phyloP scores from a whole-genome alignment of 192 early-diverging fungal genomes.

The Linnemannia exigua region DNA sequence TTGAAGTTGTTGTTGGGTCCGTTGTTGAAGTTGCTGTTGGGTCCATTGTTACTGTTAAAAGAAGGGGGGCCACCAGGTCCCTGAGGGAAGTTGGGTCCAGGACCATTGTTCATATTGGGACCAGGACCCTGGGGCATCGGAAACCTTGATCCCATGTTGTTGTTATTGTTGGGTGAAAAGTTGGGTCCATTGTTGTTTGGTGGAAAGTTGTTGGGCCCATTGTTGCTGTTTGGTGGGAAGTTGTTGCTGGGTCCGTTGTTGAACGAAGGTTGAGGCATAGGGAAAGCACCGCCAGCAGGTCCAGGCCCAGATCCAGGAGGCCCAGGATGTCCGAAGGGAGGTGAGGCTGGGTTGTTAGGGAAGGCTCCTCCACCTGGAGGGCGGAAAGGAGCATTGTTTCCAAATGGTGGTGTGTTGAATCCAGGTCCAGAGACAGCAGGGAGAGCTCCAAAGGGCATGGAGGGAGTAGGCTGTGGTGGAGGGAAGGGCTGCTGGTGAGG shows the following conservation, averaged over 20 bases:
- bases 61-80: constrained; percentile 19
- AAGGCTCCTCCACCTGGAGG: constrained; percentile 21
- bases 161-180: constrained; percentile 14
- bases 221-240: constrained; percentile 14
- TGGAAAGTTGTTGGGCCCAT: not conserved
- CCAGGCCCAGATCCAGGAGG: constrained; percentile 16
- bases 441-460: constrained; percentile 15
- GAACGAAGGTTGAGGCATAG: constrained; percentile 31
- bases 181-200: constrained; percentile 13
- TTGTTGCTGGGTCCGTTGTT: constrained; percentile 19
- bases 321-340: constrained; percentile 21
- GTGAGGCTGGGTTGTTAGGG: constrained; percentile 13
- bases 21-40: constrained; percentile 24
- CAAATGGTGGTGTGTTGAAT: constrained; percentile 3
- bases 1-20: constrained; percentile 14
- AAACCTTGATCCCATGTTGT: constrained; percentile 20
- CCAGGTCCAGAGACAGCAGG: constrained; percentile 14
- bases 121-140: constrained; percentile 13
- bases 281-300: not conserved
- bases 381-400: constrained; percentile 20
- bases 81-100: constrained; percentile 20
- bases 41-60: constrained; percentile 16
- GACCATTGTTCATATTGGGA: not conserved
- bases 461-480: not conserved
- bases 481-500: not conserved